Conservation (phyloP, 1,139 yeast genomes). For the Petasospora rhodanensis region DNA sequence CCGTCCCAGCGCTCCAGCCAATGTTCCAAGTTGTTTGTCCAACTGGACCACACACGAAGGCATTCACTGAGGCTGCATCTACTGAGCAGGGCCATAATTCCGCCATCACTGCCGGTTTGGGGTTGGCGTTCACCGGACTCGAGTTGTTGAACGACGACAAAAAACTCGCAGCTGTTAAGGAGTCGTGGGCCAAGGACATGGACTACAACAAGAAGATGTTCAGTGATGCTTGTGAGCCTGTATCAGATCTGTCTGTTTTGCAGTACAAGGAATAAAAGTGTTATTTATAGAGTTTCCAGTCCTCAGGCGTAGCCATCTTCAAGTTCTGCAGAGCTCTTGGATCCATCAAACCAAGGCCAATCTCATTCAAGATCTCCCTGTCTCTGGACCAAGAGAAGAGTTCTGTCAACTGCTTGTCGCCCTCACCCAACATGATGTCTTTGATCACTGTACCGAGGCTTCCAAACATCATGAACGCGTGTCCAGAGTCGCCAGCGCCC, state of each 20-base stretch:
- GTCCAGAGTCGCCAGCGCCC: conserved; percentile 43
- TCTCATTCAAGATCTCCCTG: conserved; percentile 22
- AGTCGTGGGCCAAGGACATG: conserved; percentile 5
- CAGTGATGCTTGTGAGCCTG: neutral
- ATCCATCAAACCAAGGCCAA: conserved; percentile 22
- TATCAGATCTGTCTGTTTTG: neutral
- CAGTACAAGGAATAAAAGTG: neutral
- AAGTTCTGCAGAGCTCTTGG: conserved; percentile 24
- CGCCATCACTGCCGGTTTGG: conserved; percentile 4
- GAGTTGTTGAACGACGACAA: conserved; percentile 3
- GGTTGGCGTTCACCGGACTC: conserved; percentile 1
- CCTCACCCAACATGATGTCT: conserved; percentile 17
- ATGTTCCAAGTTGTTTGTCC: conserved; percentile 1
- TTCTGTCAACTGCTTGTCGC: conserved; percentile 17
- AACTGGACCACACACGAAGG: conserved; percentile 9
- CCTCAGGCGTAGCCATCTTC: conserved; percentile 24
- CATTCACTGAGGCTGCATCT: conserved; percentile 3
- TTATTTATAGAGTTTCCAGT: conserved; percentile 17
- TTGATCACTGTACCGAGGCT: conserved; percentile 30
- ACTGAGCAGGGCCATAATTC: neutral
- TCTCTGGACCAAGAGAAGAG: conserved; percentile 26
- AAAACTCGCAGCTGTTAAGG: conserved; percentile 4
- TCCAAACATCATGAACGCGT: conserved; percentile 38
- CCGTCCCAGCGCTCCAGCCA: neutral
- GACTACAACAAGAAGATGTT: neutral